Evolutionary conservation across 352 stramenopile genomes (phyloP).

Genomic region (Pelagophyceae sp.): DNA sequence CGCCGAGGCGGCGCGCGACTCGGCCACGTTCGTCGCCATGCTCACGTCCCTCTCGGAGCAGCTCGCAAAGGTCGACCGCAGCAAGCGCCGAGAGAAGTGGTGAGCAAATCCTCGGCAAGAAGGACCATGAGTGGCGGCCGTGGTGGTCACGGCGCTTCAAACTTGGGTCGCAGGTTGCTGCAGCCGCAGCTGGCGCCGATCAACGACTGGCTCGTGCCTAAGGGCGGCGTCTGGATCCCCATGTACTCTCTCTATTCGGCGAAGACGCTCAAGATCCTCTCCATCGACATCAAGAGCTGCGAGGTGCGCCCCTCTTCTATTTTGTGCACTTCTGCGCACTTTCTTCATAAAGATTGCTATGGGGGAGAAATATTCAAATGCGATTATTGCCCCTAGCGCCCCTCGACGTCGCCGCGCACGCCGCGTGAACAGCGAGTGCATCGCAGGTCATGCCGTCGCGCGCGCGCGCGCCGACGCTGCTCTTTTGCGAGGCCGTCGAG

Average conservation of each 20-base stretch:
- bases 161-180: too few relatives aligned
- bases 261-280: not conserved
- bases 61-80: not conserved
- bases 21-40: not conserved
- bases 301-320: too few relatives aligned
- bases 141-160: too few relatives aligned
- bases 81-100: not conserved
- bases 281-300: not conserved
- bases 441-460: conserved; percentile 18
- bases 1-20: not conserved
- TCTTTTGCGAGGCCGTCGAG: conserved; percentile 17
- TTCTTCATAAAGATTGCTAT: too few relatives aligned
- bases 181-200: not conserved
- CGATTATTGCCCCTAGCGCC: too few relatives aligned
- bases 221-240: not conserved
- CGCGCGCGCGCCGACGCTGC: conserved; percentile 10
- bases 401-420: too few relatives aligned
- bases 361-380: too few relatives aligned
- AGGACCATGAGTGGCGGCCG: too few relatives aligned
- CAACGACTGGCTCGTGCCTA: conserved; percentile 6
- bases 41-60: not conserved
- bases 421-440: too few relatives aligned
- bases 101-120: too few relatives aligned
- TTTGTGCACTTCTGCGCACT: too few relatives aligned
- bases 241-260: not conserved